Evolutionary conservation across 352 stramenopile genomes (phyloP), one percentile per base, ranked within the genome.

Genomic region (Globisporangium solare): DNA sequence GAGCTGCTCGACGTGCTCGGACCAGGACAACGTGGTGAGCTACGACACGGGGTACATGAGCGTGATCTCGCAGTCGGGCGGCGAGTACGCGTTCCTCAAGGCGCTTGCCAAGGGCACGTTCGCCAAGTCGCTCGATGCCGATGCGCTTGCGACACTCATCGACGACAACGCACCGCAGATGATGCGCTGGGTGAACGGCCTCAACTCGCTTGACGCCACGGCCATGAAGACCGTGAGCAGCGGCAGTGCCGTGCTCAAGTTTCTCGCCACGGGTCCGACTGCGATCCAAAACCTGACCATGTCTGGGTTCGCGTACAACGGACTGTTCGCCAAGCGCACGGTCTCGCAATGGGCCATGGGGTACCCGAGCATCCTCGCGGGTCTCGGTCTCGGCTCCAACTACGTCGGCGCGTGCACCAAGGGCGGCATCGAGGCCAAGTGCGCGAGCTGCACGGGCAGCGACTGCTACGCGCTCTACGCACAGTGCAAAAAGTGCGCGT

Each of bases 121-220:
- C 21, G 54, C 21, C 15, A 21, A 27, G 10, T 47, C 49, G 6
- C 13, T 27, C 12, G n/a, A 5, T 3, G 52, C 49, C 22, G 22
- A 40, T 2, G 48, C 56, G 27, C 6, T 61, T 0, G n/a, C 39
- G 1, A 32, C 43, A 14, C 43, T 58, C 31, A 49, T 66, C 8
- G 12, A 47, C n/a, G 37, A 27, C 2, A 62, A 56, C 47, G 54
- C 45, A 4, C 43, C 41, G 47, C 47, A 66, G 21, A 61, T 66
- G 22, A 66, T 66, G 53, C 46, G 48, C 32, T 70, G 64, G 65
- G 65, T 86, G 24, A 83, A 83, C 40, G 75, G 75, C 3, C 70
- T 83, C 55, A 86, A 86, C 64, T 86, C 75, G 50, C 69, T 81
- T 54, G 55, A 86, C 54, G 67, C 72, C 0, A 51, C 59, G 41